Conservation (phyloP, 2,329 filamentous ascomycete genomes). For the Aspergillus pseudoviridinutans region DNA sequence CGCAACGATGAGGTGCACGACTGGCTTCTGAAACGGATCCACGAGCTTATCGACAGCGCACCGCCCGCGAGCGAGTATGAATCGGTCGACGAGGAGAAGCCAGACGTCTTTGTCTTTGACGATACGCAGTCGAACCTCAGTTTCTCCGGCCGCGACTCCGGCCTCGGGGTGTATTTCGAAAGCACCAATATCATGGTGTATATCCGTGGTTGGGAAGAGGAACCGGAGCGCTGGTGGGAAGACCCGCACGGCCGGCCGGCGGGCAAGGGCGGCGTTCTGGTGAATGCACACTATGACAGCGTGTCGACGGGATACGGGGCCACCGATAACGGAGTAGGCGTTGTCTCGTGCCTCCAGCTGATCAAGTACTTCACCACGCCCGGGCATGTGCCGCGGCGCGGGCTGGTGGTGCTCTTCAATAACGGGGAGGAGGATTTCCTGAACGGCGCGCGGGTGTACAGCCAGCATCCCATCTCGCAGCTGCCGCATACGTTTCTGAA, state of each 20-base stretch:
- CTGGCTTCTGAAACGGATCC: conserved; percentile 69
- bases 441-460: conserved; percentile 80
- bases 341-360: conserved; percentile 80
- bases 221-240: conserved; percentile 70
- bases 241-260: conserved; percentile 46
- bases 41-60: conserved; percentile 66
- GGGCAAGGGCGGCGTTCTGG: conserved; percentile 72
- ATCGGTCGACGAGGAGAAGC: conserved; percentile 20
- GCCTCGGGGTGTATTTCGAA: conserved; percentile 73
- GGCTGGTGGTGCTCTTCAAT: conserved; percentile 82
- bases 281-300: conserved; percentile 94
- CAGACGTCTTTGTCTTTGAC: conserved; percentile 63
- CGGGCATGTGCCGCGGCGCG: conserved; percentile 69
- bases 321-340: conserved; percentile 89
- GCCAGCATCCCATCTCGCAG: conserved; percentile 73
- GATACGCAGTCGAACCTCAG: conserved; percentile 77
- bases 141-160: conserved; percentile 48
- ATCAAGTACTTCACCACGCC: conserved; percentile 77
- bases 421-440: conserved; percentile 94
- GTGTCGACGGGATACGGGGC: conserved; percentile 90
- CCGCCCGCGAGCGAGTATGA: conserved; percentile 18
- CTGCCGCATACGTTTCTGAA: conserved; percentile 89
- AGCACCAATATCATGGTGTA: conserved; percentile 90
- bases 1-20: conserved; percentile 75
- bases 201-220: conserved; percentile 75